Base-by-base conservation (phyloP, 1,139 yeast species). In the Protomyces arabidopsidicola region DNA sequence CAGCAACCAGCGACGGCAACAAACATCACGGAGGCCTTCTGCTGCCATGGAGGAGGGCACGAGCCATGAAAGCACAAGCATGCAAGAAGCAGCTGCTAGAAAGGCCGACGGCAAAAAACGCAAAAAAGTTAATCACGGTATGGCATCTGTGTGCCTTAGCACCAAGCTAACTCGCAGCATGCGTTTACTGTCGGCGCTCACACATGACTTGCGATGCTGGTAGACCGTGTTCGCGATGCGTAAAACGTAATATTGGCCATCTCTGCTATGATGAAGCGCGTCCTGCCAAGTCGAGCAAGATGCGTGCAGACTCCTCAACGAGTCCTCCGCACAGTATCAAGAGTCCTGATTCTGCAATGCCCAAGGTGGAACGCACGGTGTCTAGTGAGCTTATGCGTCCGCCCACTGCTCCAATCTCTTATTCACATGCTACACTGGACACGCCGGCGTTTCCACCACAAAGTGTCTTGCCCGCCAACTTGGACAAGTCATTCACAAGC, bases 141-240 rank as follows among this genome's bases (percentile, higher is more conserved):
- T 20, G 45, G 20, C n/a, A 4, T 12, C n/a, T 10, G 12, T 20
- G 1, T 9, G 18, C 16, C 10, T 14, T 5, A 24, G 8, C n/a
- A 10, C 42, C 45, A 18, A 14, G 9, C 38, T 45, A 12, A n/a
- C 34, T 16, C 24, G n/a, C 34, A 58, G 97, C 98, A 0, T 91
- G 98, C 76, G 88, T 91, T 1, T 91, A 89, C 72, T 91, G 98
- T 72, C 82, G 97, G 57, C 78, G 98, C 56, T 89, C 97, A 0
- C 98, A 91, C 74, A 90, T 91, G 95, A 88, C 90, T 38, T 91
- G 98, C 75, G 97, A 90, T 73, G 87, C 53, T 68, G 78, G 84
- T 14, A 78, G 97, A 65, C 98, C 98, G 1, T 91, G 98, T 73
- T 83, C 85, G 62, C 78, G 97, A 61, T 91, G 98, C 75, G 81